A percentile compares a stretch with the other conserved stretches of the same genome.
Evolutionary conservation across 495 filamentous ascomycete genomes (phyloP).

Genomic region (Aspergillus panamensis): DNA sequence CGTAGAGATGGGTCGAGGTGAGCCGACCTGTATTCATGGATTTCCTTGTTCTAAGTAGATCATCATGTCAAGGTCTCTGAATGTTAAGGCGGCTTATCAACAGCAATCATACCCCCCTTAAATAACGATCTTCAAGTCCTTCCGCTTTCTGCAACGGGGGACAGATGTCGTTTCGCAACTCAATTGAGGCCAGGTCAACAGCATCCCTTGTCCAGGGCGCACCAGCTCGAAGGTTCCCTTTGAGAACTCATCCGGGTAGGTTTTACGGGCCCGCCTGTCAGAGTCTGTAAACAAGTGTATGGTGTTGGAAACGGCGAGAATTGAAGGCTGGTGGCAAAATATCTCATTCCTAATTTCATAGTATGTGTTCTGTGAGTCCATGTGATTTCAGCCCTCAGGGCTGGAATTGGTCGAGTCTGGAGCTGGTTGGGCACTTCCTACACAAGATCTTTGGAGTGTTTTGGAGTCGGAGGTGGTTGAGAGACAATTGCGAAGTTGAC

Average conservation of each 20-base stretch:
- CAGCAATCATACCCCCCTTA: not conserved
- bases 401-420: too few relatives aligned
- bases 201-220: not conserved
- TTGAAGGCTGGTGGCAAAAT: too few relatives aligned
- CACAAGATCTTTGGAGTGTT: too few relatives aligned
- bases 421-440: too few relatives aligned
- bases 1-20: not conserved
- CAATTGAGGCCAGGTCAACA: not conserved
- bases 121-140: conserved; percentile 16
- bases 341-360: too few relatives aligned
- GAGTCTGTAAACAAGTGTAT: not conserved
- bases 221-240: not conserved
- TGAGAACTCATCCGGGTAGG: not conserved
- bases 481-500: not conserved
- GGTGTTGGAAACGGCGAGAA: not conserved
- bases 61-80: not conserved
- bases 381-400: too few relatives aligned
- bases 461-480: not conserved
- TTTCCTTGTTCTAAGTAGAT: not conserved
- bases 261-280: not conserved
- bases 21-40: too few relatives aligned
- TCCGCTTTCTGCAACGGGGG: not conserved
- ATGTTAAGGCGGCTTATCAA: conserved; percentile 19
- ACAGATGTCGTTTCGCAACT: not conserved
- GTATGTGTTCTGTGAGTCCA: too few relatives aligned